Evolutionary conservation across 1,139 yeast species (phyloP).

Genomic region (Saccharomycopsis crataegensis): DNA sequence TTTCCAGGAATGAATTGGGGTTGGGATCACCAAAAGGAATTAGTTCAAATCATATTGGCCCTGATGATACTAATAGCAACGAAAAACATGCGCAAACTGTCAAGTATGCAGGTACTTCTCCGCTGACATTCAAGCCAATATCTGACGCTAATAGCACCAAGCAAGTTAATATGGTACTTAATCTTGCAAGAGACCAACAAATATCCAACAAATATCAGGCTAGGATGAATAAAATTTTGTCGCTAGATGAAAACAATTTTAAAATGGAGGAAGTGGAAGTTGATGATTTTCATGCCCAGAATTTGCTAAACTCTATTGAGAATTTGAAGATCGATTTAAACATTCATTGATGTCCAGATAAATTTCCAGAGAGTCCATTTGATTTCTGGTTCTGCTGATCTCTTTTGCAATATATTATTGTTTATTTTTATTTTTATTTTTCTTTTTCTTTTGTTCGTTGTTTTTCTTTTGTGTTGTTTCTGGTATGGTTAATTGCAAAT

Average conservation of each 20-base stretch:
- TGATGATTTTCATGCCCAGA: constrained; percentile 18
- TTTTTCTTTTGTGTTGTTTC: too few species aligned
- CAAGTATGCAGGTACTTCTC: not conserved
- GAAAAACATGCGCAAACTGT: not conserved
- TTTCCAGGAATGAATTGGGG: too few species aligned
- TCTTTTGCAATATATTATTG: too few species aligned
- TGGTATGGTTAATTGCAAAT: too few species aligned
- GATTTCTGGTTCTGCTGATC: too few species aligned
- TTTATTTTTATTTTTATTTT: too few species aligned
- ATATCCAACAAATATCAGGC: constrained; percentile 11
- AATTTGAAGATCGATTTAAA: constrained; percentile 18
- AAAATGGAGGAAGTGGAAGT: constrained; percentile 14
- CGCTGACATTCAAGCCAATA: not conserved
- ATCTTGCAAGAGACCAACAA: not conserved
- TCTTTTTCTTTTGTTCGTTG: too few species aligned
- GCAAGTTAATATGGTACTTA: not conserved
- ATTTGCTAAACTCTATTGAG: constrained; percentile 17
- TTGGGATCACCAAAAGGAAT: too few species aligned
- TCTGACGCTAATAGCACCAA: not conserved
- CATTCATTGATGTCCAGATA: not conserved
- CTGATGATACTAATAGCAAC: too few species aligned
- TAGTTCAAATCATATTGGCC: too few species aligned
- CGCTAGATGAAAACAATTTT: constrained; percentile 10
- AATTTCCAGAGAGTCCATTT: too few species aligned
- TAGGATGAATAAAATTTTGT: constrained; percentile 15